Conservation (phyloP, 306 rosid species). For the Dryas octopetala region DNA sequence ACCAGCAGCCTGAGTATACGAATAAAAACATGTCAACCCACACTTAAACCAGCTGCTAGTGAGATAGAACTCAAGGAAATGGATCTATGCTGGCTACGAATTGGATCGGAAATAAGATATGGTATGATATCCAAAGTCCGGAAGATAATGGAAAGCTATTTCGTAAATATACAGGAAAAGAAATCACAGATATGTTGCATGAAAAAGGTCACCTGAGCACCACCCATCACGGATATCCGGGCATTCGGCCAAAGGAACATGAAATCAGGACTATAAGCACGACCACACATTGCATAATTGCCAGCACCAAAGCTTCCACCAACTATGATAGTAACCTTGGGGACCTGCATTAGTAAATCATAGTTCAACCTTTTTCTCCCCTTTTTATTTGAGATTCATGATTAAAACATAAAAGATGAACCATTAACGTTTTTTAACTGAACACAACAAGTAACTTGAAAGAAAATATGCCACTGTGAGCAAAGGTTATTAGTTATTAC, state of each 20-base stretch:
- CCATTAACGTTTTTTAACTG: not conserved
- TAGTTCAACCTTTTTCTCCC: not conserved
- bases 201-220: slow-evolving; percentile 71
- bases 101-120: not conserved
- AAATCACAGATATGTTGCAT: not conserved
- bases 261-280: slow-evolving; percentile 95
- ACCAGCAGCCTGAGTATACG: slow-evolving; percentile 78
- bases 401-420: not conserved
- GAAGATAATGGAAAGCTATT: not conserved
- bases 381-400: not conserved
- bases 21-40: slow-evolving; percentile 19
- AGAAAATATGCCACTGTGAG: not conserved
- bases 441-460: not conserved
- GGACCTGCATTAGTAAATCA: slow-evolving; percentile 54
- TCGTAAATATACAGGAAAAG: not conserved
- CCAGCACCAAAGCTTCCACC: slow-evolving; percentile 99
- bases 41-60: slow-evolving; percentile 10
- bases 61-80: slow-evolving; percentile 5
- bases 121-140: not conserved
- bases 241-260: slow-evolving; percentile 98
- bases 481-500: not conserved
- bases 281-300: slow-evolving; percentile 99
- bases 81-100: slow-evolving; percentile 7
- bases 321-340: slow-evolving; percentile 80
- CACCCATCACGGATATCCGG: slow-evolving; percentile 95